These are phyloP conservation scores for Heterobasidion annosum DNA, from an alignment of 1,284 basidiomycete genomes.

Conservation along the genomic window DNA sequence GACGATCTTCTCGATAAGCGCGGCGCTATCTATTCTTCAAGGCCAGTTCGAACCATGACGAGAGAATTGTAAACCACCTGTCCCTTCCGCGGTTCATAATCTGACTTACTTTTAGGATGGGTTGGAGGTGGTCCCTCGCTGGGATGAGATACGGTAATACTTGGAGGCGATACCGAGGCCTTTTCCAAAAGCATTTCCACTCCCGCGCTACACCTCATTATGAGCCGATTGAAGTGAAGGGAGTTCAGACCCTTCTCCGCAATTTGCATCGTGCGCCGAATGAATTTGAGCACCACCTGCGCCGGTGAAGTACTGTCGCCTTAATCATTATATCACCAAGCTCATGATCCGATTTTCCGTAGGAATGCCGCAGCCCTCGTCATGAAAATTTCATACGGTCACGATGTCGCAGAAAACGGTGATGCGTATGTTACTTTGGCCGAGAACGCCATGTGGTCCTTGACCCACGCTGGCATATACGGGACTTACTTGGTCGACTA, in stretches of 20 bases:
- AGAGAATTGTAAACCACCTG: not conserved
- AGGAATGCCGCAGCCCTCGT: constrained; percentile 15
- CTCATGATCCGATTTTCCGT: not conserved
- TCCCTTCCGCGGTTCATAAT: no score
- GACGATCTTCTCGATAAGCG: constrained; percentile 1
- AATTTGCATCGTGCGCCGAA: constrained; percentile 9
- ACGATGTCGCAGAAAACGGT: constrained; percentile 23
- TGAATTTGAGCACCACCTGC: constrained; percentile 14
- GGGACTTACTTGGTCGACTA: constrained; percentile 22
- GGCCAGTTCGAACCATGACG: not conserved
- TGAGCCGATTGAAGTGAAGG: constrained; percentile 16
- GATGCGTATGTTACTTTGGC: constrained; percentile 36
- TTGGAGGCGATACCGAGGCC: constrained; percentile 33
- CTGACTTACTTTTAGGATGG: constrained; percentile 25
- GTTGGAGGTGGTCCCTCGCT: constrained; percentile 40
- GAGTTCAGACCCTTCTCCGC: not conserved
- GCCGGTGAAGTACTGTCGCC: not conserved
- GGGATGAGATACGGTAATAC: constrained; percentile 28
- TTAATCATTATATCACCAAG: not conserved
- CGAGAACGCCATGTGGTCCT: constrained; percentile 19
- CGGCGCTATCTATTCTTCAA: not conserved
- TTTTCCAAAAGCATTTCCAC: constrained; percentile 37
- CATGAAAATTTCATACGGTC: constrained; percentile 18
- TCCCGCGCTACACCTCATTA: constrained; percentile 24
- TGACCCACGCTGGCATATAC: constrained; percentile 15